Evolutionary conservation across 495 filamentous ascomycete species (phyloP).

Genomic region (Amorphotheca resinae): DNA sequence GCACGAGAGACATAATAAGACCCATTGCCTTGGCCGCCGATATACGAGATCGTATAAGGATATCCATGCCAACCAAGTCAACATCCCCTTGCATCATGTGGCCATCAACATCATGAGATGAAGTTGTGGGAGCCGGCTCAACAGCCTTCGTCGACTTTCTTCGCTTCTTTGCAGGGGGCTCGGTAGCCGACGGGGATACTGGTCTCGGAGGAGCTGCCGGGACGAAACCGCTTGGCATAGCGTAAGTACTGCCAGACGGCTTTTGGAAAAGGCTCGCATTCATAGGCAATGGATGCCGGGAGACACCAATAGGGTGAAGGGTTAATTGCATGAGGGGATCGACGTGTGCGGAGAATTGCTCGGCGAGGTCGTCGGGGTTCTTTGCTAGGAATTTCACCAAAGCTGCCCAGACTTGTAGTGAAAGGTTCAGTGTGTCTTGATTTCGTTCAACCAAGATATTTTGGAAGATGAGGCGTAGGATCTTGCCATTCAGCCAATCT

Average conservation of each 20-base stretch:
- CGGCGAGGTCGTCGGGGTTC: constrained; percentile 42
- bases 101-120: constrained; percentile 87
- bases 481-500: constrained; percentile 85
- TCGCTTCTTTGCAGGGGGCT: constrained; percentile 49
- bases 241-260: constrained; percentile 80
- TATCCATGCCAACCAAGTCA: constrained; percentile 82
- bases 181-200: constrained; percentile 44
- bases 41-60: constrained; percentile 76
- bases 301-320: constrained; percentile 81
- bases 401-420: constrained; percentile 76
- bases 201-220: constrained; percentile 35
- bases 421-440: constrained; percentile 57
- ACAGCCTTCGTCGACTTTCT: constrained; percentile 76
- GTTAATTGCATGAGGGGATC: constrained; percentile 67
- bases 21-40: constrained; percentile 77
- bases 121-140: constrained; percentile 41
- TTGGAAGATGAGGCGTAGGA: constrained; percentile 80
- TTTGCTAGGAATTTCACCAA: constrained; percentile 54
- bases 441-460: constrained; percentile 91
- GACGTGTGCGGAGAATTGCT: constrained; percentile 58
- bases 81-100: constrained; percentile 97
- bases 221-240: constrained; percentile 29
- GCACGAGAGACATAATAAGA: constrained; percentile 52
- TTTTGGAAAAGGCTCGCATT: constrained; percentile 78
- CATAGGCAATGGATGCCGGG: constrained; percentile 81